These are phyloP conservation scores for Bretschneidera sinensis DNA, from an alignment of 345 rosid genomes.

Conservation along the genomic window DNA sequence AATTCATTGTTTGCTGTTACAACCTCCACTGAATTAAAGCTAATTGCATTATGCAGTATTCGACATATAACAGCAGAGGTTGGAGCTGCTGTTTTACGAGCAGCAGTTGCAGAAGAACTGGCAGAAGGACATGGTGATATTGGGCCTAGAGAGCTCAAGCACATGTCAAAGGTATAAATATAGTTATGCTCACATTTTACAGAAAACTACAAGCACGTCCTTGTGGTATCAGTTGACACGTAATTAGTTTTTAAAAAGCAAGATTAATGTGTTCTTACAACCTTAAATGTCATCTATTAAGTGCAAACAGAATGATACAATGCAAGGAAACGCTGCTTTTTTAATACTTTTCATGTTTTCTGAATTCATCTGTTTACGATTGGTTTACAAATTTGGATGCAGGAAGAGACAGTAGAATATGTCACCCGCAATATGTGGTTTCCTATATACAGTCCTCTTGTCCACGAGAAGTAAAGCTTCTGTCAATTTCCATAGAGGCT, in stretches of 20 bases:
- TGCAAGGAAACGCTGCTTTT: no score
- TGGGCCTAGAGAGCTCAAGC: slow-evolving; percentile 62
- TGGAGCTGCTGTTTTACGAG: slow-evolving; percentile 83
- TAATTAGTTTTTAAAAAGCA: neutral
- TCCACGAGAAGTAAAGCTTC: slow-evolving; percentile 64
- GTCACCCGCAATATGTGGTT: slow-evolving; percentile 77
- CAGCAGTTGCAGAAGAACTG: slow-evolving; percentile 70
- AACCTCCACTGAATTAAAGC: neutral
- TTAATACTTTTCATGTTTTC: no score
- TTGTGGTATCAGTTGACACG: no score
- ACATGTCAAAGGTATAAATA: slow-evolving; percentile 71
- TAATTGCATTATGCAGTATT: slow-evolving; percentile 49
- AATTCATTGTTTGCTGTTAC: no score
- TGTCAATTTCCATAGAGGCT: neutral
- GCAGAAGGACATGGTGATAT: slow-evolving; percentile 85
- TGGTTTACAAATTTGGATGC: slow-evolving; percentile 24
- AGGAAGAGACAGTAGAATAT: slow-evolving; percentile 81
- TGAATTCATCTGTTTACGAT: neutral
- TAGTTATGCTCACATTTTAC: no score
- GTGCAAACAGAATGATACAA: no score
- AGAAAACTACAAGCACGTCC: no score
- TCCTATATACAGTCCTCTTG: slow-evolving; percentile 88
- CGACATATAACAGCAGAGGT: slow-evolving; percentile 90
- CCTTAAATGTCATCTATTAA: neutral
- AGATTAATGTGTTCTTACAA: neutral